phyloP scores from a whole-genome alignment of 495 filamentous ascomycete genomes.

The Rhypophila decipiens region DNA sequence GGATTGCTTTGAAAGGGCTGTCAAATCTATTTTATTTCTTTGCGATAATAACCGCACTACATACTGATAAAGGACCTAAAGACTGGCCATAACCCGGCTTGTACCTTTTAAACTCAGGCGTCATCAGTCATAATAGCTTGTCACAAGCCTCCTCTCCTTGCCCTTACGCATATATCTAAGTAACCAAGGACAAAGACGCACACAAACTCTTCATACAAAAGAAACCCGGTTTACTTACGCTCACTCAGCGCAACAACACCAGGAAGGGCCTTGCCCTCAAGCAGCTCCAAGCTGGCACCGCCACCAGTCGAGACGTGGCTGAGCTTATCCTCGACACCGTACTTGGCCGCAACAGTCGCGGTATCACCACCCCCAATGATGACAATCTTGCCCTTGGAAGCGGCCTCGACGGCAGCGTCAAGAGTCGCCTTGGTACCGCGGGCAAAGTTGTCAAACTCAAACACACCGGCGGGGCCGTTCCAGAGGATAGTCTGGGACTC shows the following conservation, averaged over 20 bases:
- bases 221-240: constrained; percentile 34
- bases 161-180: no score
- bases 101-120: constrained; percentile 2
- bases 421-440: constrained; percentile 84
- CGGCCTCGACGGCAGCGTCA: constrained; percentile 75
- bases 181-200: not conserved
- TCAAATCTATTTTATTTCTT: constrained; percentile 3
- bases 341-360: constrained; percentile 96
- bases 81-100: constrained; percentile 22
- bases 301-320: constrained; percentile 97
- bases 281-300: constrained; percentile 88
- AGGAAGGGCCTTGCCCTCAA: constrained; percentile 96
- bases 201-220: not conserved
- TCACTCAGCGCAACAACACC: constrained; percentile 88
- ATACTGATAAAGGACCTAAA: constrained; percentile 8
- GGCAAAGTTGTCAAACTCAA: constrained; percentile 93
- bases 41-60: constrained; percentile 5
- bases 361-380: constrained; percentile 99
- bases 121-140: not conserved
- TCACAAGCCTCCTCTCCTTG: no score
- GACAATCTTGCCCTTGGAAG: constrained; percentile 76
- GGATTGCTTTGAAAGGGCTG: no score
- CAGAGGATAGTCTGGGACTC: constrained; percentile 95
- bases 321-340: constrained; percentile 88
- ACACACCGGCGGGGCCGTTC: constrained; percentile 97